phyloP scores from a whole-genome alignment of 2,329 filamentous ascomycete genomes.

The Ophiostoma quercus region DNA sequence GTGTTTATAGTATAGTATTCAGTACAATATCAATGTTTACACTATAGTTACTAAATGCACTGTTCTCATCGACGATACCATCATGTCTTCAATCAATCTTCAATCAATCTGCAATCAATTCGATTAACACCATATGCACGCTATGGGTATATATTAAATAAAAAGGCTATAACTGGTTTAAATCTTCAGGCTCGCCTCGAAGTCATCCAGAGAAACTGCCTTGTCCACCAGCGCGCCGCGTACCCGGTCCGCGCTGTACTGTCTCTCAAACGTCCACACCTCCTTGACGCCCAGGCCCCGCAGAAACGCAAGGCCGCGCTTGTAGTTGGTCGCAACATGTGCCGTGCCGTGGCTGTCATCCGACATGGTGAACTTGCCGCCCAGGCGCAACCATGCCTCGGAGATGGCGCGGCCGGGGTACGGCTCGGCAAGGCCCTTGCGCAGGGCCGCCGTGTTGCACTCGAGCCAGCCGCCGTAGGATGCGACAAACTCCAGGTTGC shows the following conservation, averaged over 20 bases:
- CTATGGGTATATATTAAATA: neutral
- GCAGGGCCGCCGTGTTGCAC: conserved; percentile 78
- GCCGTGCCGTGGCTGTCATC: conserved; percentile 90
- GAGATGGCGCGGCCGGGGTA: conserved; percentile 80
- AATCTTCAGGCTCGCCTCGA: conserved; percentile 17
- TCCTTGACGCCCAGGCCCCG: conserved; percentile 58
- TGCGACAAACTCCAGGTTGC: conserved; percentile 68
- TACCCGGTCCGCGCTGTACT: conserved; percentile 28
- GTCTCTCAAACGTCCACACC: conserved; percentile 53
- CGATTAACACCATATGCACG: neutral
- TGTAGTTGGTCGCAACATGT: conserved; percentile 84
- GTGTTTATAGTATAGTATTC: neutral
- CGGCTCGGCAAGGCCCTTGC: conserved; percentile 86
- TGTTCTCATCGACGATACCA: neutral
- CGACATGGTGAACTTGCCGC: conserved; percentile 81
- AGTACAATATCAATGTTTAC: neutral
- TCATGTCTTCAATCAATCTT: neutral
- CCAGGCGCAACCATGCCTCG: conserved; percentile 65
- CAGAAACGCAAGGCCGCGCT: conserved; percentile 63
- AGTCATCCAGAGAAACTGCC: conserved; percentile 29
- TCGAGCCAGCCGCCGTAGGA: conserved; percentile 79
- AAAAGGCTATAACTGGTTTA: neutral
- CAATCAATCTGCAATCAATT: neutral
- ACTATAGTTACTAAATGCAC: neutral
- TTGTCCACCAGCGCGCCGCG: conserved; percentile 39